Evolutionary conservation across 2,329 filamentous ascomycete genomes (phyloP), one percentile per base, ranked within the genome.

Genomic region (Rhytidhysteron rufulum): DNA sequence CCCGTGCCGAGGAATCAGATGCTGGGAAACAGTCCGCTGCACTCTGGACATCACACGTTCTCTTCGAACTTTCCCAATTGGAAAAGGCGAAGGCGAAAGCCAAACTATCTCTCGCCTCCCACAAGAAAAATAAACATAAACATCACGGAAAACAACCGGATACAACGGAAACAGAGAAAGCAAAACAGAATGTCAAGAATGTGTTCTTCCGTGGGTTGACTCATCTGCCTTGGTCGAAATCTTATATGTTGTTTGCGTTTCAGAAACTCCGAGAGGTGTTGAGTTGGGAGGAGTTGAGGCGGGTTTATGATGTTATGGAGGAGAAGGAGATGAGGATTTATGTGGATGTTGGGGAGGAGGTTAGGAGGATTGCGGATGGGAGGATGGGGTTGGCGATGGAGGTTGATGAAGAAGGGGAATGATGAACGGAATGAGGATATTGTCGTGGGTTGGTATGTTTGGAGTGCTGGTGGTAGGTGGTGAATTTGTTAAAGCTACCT

Each of bases 291-390:
- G 78, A 83, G 40, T 49, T 79, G 44, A 70, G 65, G 38, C 70
- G 69, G 37, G 57, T 82, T 13, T 79, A 77, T 56, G 69, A 74
- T 46, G 70, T 80, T 5, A 66, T 83, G 55, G 66, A 69, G 11
- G 80, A 84, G 62, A 82, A 82, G 60, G 80, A 80, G 51, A 45
- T 83, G 45, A 69, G 82, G 44, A 58, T 83, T 18, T 75, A 79
- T 61, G 63, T 77, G 38, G 71, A 80, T 51, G 55, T 80, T 21
- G 71, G 75, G 44, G n/a, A n/a, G 67, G 71, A 15, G 45, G 60
- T 27, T 48, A 72, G 37, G 59, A 67, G 25, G 58, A 65, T 17
- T 5, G 41, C 3, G 42, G 39, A 6, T 21, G 41, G 21, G 22
- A 21, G 38, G 31, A 24, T 20, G 21, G 11, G n/a, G 19, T n/a